Conservation (phyloP, 2,329 filamentous ascomycete species). For the Leptographium galeiforme region DNA sequence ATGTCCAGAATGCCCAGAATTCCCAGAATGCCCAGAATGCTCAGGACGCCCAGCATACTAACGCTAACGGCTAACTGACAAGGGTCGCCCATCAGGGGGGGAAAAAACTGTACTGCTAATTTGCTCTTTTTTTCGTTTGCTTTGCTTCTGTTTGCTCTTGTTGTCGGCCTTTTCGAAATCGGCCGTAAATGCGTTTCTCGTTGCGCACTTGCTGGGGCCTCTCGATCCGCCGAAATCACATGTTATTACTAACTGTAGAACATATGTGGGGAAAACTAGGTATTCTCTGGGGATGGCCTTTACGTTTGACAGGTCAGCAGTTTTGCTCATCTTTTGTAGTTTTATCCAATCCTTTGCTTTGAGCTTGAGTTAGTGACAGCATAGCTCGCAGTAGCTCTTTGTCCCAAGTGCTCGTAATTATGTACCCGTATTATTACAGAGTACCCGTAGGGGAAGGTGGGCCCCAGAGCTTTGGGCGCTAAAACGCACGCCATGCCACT, state of each 20-base stretch:
- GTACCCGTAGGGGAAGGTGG: too few species aligned
- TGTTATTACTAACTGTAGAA: slow-evolving; percentile 1
- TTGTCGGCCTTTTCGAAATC: neutral
- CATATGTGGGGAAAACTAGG: neutral
- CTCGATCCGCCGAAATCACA: neutral
- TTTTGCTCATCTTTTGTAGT: neutral
- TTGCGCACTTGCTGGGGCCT: neutral
- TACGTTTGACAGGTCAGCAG: neutral
- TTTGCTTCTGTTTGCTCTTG: neutral
- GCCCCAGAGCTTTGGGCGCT: too few species aligned
- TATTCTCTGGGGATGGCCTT: neutral
- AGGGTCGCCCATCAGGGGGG: neutral
- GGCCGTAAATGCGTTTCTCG: neutral
- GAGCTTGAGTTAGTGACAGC: too few species aligned
- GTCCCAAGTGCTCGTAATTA: too few species aligned
- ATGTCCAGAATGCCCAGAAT: neutral
- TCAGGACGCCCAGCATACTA: neutral
- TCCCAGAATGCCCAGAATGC: neutral
- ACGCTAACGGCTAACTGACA: slow-evolving; percentile 1
- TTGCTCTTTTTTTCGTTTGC: neutral
- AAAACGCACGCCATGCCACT: too few species aligned
- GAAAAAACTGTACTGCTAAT: neutral
- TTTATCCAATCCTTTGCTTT: neutral
- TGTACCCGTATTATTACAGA: too few species aligned
- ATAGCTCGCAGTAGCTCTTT: neutral